Evolutionary conservation across 176 grass and related monocot genomes (phyloP), one percentile per base, ranked within the genome.

Genomic region (Otatea glauca): DNA sequence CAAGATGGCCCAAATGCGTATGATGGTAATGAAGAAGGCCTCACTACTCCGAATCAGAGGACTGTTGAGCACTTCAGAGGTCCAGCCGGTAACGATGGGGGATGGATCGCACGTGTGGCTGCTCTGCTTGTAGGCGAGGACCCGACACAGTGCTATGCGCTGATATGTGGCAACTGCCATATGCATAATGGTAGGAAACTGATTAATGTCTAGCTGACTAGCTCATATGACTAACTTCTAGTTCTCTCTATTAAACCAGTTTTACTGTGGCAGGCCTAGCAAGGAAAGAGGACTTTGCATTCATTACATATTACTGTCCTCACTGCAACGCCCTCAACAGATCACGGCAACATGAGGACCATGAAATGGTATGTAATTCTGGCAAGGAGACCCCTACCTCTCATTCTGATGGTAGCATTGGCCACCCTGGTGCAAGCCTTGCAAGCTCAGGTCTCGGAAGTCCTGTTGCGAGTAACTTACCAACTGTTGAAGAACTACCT

Each of bases 41-140:
- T 73, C 32, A 38, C 55, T 76, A 54, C 70, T 70, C 71, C 87
- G 7, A 89, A 88, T 66, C 83, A 87, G 68, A 91, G 86, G 18
- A 82, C 70, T 43, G 79, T 89, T 32, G 92, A 94, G 58, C 90
- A 96, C 86, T 92, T 89, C 20, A 89, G 78, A 82, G 81, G 90
- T 64, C 85, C 90, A 39, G 84, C 77, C 18, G 85, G 75, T 66
- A 80, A 80, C 29, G 86, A 83, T 62, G 89, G 89, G 25, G 92
- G 97, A 6, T 99, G 97, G 93, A 85, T 99, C 44, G 89, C 93
- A 89, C 89, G 90, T 7, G 60, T 91, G 39, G 97, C 97, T 64
- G 97, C 93, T 34, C 54, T 96, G 34, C 92, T 99, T 78, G 97
- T 99, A 51, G 97, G 97, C n/a, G 93, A 99, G 81, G 93, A 99